A percentile compares a stretch with the other conserved stretches of the same genome.
These are phyloP conservation scores for Cryptococcus sp. DNA, from an alignment of 1,284 basidiomycete species.

Conservation along the genomic window DNA sequence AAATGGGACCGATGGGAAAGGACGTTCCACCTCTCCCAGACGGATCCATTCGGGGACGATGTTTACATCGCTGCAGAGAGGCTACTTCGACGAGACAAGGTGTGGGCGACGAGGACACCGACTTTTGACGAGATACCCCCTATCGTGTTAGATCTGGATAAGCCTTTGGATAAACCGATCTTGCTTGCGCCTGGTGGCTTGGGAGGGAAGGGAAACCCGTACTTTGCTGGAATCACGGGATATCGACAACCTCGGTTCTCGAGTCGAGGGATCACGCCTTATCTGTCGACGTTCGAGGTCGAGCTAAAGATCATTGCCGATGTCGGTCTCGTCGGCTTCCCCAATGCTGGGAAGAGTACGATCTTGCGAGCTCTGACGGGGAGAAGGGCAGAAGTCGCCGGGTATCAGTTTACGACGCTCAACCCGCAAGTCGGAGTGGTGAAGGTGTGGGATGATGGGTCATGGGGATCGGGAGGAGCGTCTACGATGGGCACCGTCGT, in stretches of 20 bases:
- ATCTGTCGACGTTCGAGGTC: constrained; percentile 74
- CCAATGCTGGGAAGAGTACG: constrained; percentile 79
- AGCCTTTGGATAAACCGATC: constrained; percentile 53
- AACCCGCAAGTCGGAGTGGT: constrained; percentile 94
- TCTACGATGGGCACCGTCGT: constrained; percentile 49
- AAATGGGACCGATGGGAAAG: constrained; percentile 53
- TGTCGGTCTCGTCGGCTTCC: constrained; percentile 90
- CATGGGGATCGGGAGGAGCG: constrained; percentile 55
- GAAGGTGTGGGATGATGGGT: constrained; percentile 72
- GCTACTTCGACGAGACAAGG: constrained; percentile 58
- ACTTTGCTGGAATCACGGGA: constrained; percentile 56
- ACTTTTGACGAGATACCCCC: constrained; percentile 49
- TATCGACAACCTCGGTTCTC: constrained; percentile 71
- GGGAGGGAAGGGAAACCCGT: constrained; percentile 86
- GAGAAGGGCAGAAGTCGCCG: constrained; percentile 79
- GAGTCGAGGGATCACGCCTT: constrained; percentile 71
- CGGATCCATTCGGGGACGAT: constrained; percentile 20
- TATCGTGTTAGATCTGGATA: constrained; percentile 58
- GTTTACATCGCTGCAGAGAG: constrained; percentile 70
- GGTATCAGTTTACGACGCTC: constrained; percentile 90
- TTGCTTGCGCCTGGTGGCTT: constrained; percentile 71
- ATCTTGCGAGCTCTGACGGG: constrained; percentile 84
- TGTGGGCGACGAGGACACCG: constrained; percentile 37
- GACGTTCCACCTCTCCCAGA: constrained; percentile 9
- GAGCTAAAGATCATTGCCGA: constrained; percentile 94